Percentiles rank a stretch among this genome's conserved stretches.
These are phyloP conservation scores for Harrya chromipes DNA, from an alignment of 768 basidiomycete genomes.

Conservation along the genomic window DNA sequence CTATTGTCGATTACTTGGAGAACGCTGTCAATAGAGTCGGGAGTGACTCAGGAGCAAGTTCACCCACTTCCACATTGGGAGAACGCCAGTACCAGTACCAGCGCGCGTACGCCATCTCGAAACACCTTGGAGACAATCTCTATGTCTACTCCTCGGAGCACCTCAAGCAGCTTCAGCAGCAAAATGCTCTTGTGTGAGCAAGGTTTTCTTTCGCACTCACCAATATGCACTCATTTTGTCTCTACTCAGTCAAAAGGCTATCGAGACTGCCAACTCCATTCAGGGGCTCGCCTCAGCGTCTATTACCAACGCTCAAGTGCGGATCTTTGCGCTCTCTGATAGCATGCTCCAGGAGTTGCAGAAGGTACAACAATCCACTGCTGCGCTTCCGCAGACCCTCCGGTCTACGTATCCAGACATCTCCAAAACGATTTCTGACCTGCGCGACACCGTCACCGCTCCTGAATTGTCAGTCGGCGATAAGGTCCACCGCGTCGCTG, in stretches of 20 bases:
- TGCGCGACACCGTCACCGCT: slow-evolving; percentile 49
- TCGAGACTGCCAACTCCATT: slow-evolving; percentile 63
- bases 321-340: slow-evolving; percentile 59
- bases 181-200: slow-evolving; percentile 62
- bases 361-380: slow-evolving; percentile 59
- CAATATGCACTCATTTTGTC: slow-evolving; percentile 5
- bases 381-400: slow-evolving; percentile 56
- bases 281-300: slow-evolving; percentile 57
- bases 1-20: slow-evolving; percentile 71
- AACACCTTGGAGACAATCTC: slow-evolving; percentile 59
- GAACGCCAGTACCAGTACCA: slow-evolving; percentile 75
- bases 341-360: slow-evolving; percentile 65
- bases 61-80: slow-evolving; percentile 44
- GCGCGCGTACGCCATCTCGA: slow-evolving; percentile 65
- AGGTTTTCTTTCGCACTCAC: not conserved
- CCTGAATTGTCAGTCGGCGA: slow-evolving; percentile 59
- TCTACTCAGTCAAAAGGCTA: slow-evolving; percentile 58
- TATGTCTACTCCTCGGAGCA: slow-evolving; percentile 68
- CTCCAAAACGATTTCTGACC: slow-evolving; percentile 48
- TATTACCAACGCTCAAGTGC: slow-evolving; percentile 50
- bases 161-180: slow-evolving; percentile 64
- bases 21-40: slow-evolving; percentile 48
- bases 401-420: slow-evolving; percentile 58
- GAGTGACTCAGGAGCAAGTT: slow-evolving; percentile 45
- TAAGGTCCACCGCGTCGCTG: slow-evolving; percentile 53